A percentile compares a stretch with the other conserved stretches of the same genome.
phyloP scores from a whole-genome alignment of 1,139 yeast species.

The Suhomyces guaymorum region DNA sequence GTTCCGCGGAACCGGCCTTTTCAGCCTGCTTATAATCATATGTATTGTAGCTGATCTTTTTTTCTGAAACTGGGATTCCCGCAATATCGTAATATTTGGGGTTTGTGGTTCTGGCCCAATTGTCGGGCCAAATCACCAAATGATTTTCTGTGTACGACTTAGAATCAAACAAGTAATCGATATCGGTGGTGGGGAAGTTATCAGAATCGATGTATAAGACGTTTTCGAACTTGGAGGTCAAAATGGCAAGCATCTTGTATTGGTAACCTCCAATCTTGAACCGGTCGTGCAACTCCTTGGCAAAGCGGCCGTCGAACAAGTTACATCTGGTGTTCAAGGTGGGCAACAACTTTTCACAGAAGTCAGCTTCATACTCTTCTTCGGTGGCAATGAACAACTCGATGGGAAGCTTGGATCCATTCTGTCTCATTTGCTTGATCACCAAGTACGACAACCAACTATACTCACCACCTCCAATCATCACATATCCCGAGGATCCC shows the following conservation, averaged over 20 bases:
- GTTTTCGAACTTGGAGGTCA: conserved; percentile 59
- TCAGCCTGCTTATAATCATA: conserved; percentile 33
- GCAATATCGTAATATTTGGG: conserved; percentile 50
- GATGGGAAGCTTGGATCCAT: conserved; percentile 43
- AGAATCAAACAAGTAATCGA: conserved; percentile 51
- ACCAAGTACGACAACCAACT: conserved; percentile 49
- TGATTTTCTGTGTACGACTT: conserved; percentile 43
- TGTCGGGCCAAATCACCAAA: conserved; percentile 53
- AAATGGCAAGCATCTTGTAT: conserved; percentile 60
- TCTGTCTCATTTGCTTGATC: conserved; percentile 41
- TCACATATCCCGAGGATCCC: conserved; percentile 42
- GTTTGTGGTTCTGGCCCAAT: conserved; percentile 52
- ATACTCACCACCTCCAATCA: conserved; percentile 48
- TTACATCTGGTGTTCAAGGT: conserved; percentile 56
- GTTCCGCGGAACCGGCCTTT: conserved; percentile 19
- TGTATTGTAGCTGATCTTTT: conserved; percentile 35
- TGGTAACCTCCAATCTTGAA: conserved; percentile 58
- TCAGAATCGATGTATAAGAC: conserved; percentile 68
- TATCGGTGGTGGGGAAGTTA: conserved; percentile 57
- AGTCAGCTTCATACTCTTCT: conserved; percentile 48
- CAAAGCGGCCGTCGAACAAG: conserved; percentile 38
- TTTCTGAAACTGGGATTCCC: conserved; percentile 37
- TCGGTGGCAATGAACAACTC: conserved; percentile 54
- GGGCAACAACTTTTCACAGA: conserved; percentile 55
- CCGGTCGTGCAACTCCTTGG: conserved; percentile 23